Evolutionary conservation across 306 rosid species (phyloP).

Genomic region (Nissolia schottii): DNA sequence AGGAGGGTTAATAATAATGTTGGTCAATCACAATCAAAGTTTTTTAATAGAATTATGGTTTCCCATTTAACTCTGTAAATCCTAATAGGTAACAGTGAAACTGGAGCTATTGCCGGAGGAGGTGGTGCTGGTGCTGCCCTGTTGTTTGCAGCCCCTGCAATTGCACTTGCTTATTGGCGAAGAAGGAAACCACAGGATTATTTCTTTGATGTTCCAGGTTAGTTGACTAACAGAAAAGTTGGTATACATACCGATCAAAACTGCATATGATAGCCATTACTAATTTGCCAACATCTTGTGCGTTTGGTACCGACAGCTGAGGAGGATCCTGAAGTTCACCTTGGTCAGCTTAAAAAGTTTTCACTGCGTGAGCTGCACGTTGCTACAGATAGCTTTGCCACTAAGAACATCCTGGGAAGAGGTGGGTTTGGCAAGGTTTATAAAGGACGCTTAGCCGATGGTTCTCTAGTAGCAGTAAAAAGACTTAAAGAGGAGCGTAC

Average conservation of each 20-base stretch:
- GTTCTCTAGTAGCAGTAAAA: conserved; percentile 24
- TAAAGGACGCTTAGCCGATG: conserved; percentile 19
- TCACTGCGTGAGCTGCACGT: conserved; percentile 12
- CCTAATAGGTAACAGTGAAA: conserved; percentile 37
- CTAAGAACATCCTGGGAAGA: neutral
- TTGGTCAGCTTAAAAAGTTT: conserved; percentile 27
- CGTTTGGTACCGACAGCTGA: conserved; percentile 3
- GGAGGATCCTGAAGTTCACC: conserved; percentile 23
- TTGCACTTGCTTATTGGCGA: conserved; percentile 62
- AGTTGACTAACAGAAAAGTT: conserved; percentile 20
- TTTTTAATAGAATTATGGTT: neutral
- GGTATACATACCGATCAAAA: neutral
- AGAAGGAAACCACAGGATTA: conserved; percentile 48
- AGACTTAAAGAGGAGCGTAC: conserved; percentile 25
- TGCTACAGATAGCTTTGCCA: neutral
- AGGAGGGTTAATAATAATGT: neutral
- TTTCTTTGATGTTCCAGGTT: conserved; percentile 76
- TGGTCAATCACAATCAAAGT: neutral
- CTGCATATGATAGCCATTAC: neutral
- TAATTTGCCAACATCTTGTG: neutral
- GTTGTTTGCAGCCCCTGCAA: conserved; percentile 62
- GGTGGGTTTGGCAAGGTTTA: neutral
- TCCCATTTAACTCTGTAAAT: neutral
- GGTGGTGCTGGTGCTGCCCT: conserved; percentile 76
- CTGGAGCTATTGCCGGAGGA: conserved; percentile 78